phyloP scores from a whole-genome alignment of 345 rosid genomes.

The Passiflora organensis region DNA sequence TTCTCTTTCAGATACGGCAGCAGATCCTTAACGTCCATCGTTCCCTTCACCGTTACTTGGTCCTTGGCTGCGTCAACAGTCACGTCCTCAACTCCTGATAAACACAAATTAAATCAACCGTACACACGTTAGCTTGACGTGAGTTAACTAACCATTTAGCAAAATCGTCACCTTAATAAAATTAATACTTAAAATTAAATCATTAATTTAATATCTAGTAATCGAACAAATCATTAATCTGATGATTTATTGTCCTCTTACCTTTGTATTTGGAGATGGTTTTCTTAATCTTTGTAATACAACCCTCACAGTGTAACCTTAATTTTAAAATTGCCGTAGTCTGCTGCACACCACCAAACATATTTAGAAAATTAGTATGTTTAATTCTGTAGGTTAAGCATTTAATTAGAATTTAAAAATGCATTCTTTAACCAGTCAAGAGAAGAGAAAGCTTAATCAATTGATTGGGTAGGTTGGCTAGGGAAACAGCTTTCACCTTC shows the following conservation, averaged over 20 bases:
- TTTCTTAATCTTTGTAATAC: conserved; percentile 31
- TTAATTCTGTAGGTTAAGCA: background rate
- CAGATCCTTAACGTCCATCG: conserved; percentile 51
- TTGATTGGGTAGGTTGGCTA: background rate
- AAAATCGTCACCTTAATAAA: too few species aligned
- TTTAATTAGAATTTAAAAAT: background rate
- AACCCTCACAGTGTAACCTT: conserved; percentile 39
- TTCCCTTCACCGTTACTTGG: conserved; percentile 68
- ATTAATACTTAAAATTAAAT: too few species aligned
- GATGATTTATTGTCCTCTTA: conserved; percentile 1
- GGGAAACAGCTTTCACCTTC: conserved; percentile 14
- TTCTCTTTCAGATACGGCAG: conserved; percentile 48
- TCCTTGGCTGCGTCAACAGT: conserved; percentile 54
- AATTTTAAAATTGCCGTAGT: conserved; percentile 39
- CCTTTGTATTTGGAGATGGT: conserved; percentile 31
- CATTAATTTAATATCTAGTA: too few species aligned
- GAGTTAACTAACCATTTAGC: conserved; percentile 1
- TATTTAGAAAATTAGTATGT: background rate
- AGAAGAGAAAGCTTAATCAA: background rate
- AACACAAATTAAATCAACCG: too few species aligned
- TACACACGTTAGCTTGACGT: conserved; percentile 15
- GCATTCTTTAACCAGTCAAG: background rate
- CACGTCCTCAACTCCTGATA: conserved; percentile 62
- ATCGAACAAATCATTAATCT: background rate
- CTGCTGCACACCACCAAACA: conserved; percentile 29